Conservation (phyloP, 1,284 basidiomycete genomes). For the Trichosporon sp. region DNA sequence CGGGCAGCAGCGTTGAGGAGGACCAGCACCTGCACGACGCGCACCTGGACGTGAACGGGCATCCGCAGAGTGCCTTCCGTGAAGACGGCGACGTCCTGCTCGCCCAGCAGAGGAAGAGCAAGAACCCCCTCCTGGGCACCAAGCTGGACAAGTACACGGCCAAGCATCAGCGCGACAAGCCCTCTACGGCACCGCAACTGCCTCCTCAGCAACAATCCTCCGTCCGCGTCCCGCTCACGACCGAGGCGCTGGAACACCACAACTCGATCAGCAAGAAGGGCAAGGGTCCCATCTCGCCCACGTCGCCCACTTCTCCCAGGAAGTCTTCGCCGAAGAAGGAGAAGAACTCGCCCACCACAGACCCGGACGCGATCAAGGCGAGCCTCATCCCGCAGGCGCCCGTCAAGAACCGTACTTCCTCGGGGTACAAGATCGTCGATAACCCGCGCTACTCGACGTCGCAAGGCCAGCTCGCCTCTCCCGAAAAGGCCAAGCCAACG, state of each 20-base stretch:
- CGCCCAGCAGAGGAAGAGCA: background rate
- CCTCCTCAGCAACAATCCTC: background rate
- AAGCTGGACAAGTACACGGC: background rate
- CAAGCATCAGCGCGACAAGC: slow-evolving; percentile 8
- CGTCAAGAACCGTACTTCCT: background rate
- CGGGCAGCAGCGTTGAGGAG: background rate
- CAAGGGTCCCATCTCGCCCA: background rate
- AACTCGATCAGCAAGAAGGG: slow-evolving; percentile 1
- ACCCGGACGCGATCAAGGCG: background rate
- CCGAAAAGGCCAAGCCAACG: background rate
- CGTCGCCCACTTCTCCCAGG: background rate
- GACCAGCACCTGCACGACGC: slow-evolving; percentile 13
- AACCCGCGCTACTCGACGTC: background rate
- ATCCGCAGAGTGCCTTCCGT: background rate
- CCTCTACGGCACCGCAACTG: background rate
- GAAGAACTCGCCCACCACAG: background rate
- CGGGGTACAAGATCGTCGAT: background rate
- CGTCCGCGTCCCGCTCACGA: background rate
- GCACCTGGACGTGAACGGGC: slow-evolving; percentile 9
- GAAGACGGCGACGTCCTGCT: slow-evolving; percentile 3
- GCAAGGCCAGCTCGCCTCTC: background rate
- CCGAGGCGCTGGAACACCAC: slow-evolving; percentile 3
- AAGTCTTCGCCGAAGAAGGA: background rate
- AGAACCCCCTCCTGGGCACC: background rate
- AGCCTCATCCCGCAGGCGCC: background rate